Percentiles rank a stretch among this genome's conserved stretches.
These are phyloP conservation scores for Fusarium floridanum DNA, from an alignment of 2,329 filamentous ascomycete genomes.

Conservation along the genomic window DNA sequence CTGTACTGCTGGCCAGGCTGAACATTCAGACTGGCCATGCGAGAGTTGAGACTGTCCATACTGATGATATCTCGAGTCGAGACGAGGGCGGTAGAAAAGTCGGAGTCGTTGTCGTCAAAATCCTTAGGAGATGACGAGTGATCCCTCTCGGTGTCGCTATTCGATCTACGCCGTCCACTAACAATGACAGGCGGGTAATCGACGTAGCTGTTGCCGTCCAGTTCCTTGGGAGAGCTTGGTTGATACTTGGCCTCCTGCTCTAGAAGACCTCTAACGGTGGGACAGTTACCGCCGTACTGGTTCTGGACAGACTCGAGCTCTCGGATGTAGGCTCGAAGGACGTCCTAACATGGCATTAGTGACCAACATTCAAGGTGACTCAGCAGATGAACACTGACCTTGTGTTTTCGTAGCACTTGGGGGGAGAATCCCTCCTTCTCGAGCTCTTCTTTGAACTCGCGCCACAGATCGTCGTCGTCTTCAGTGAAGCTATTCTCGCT, in stretches of 20 bases:
- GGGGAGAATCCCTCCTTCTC: slow-evolving; percentile 69
- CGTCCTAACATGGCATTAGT: slow-evolving; percentile 59
- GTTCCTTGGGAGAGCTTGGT: slow-evolving; percentile 52
- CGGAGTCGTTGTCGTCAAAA: slow-evolving; percentile 48
- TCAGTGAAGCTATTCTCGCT: slow-evolving; percentile 55
- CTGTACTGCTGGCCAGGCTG: slow-evolving; percentile 52
- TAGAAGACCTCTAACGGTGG: slow-evolving; percentile 67
- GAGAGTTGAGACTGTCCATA: slow-evolving; percentile 58
- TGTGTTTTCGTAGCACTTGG: slow-evolving; percentile 67
- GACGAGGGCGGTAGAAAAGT: slow-evolving; percentile 61
- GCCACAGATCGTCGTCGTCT: slow-evolving; percentile 68
- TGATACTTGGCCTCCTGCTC: slow-evolving; percentile 55
- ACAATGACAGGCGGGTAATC: slow-evolving; percentile 58
- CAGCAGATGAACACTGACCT: slow-evolving; percentile 58
- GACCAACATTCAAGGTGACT: background rate
- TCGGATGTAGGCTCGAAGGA: slow-evolving; percentile 71
- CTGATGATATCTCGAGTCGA: slow-evolving; percentile 67
- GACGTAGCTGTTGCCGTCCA: slow-evolving; percentile 54
- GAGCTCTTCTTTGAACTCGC: slow-evolving; percentile 69
- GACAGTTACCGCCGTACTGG: slow-evolving; percentile 58
- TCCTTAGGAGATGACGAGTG: slow-evolving; percentile 57
- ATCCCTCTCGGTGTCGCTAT: slow-evolving; percentile 45
- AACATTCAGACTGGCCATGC: slow-evolving; percentile 58
- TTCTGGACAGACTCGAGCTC: slow-evolving; percentile 66
- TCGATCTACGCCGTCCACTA: slow-evolving; percentile 53